These are phyloP conservation scores for Leccinum boreale DNA, from an alignment of 768 basidiomycete species.

Conservation along the genomic window DNA sequence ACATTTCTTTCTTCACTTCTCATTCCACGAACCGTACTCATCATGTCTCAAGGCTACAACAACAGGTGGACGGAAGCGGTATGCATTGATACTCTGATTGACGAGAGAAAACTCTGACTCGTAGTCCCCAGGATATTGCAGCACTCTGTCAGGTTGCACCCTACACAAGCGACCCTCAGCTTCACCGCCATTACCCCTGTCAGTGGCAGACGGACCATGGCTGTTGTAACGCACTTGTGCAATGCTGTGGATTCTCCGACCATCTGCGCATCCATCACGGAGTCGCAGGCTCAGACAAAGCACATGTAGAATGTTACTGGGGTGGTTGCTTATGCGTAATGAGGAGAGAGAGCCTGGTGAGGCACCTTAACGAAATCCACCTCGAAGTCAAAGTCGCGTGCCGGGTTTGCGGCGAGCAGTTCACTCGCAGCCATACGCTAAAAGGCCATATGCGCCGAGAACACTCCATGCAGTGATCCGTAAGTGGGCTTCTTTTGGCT, in stretches of 20 bases:
- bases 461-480: slow-evolving; percentile 5
- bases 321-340: slow-evolving; percentile 12
- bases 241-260: slow-evolving; percentile 9
- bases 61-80: slow-evolving; percentile 1
- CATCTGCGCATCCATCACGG: slow-evolving; percentile 23
- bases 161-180: neutral
- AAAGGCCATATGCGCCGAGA: slow-evolving; percentile 11
- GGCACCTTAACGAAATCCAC: slow-evolving; percentile 28
- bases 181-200: slow-evolving; percentile 11
- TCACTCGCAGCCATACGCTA: slow-evolving; percentile 27
- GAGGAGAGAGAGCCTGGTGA: slow-evolving; percentile 28
- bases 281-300: slow-evolving; percentile 15
- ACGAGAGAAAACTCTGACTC: slow-evolving; percentile 1
- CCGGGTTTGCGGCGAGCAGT: slow-evolving; percentile 14
- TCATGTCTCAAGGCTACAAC: slow-evolving; percentile 13
- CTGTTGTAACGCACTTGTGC: slow-evolving; percentile 7
- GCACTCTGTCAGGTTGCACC: neutral
- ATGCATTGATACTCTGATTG: neutral
- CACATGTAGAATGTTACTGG: slow-evolving; percentile 17
- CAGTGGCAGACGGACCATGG: slow-evolving; percentile 6
- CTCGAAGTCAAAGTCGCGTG: slow-evolving; percentile 17
- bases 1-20: neutral
- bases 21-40: neutral
- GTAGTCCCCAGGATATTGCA: slow-evolving; percentile 5
- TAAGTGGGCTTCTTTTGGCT: neutral